These are phyloP conservation scores for Yamadazyma dendronema DNA, from an alignment of 1,139 yeast species.

Conservation along the genomic window DNA sequence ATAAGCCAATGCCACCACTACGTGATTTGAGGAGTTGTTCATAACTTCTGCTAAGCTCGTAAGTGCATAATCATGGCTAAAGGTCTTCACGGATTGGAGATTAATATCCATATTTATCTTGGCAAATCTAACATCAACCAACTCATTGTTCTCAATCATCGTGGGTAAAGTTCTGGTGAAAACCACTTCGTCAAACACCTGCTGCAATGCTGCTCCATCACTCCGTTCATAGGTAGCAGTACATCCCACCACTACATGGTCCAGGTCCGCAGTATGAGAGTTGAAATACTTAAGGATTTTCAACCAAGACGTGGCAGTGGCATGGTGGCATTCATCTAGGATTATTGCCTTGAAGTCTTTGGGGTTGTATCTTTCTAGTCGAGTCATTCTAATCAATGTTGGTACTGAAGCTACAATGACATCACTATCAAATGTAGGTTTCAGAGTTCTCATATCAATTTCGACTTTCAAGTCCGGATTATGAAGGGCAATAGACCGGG, in stretches of 20 bases:
- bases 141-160: slow-evolving; percentile 67
- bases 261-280: slow-evolving; percentile 42
- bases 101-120: slow-evolving; percentile 48
- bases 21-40: slow-evolving; percentile 53
- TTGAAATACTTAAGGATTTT: slow-evolving; percentile 58
- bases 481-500: slow-evolving; percentile 41
- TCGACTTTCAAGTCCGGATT: slow-evolving; percentile 56
- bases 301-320: slow-evolving; percentile 70
- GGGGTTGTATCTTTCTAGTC: slow-evolving; percentile 59
- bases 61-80: slow-evolving; percentile 54
- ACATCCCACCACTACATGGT: slow-evolving; percentile 70
- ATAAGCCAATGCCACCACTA: slow-evolving; percentile 61
- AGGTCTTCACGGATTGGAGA: slow-evolving; percentile 28
- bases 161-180: slow-evolving; percentile 65
- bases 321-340: slow-evolving; percentile 93
- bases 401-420: slow-evolving; percentile 79
- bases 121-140: slow-evolving; percentile 68
- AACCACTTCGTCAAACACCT: slow-evolving; percentile 71
- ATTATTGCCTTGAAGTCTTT: slow-evolving; percentile 66
- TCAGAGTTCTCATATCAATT: slow-evolving; percentile 68
- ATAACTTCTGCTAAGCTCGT: slow-evolving; percentile 53
- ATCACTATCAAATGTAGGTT: slow-evolving; percentile 47
- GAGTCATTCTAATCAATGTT: slow-evolving; percentile 47
- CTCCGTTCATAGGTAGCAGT: slow-evolving; percentile 77
- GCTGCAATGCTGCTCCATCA: slow-evolving; percentile 61